Percentiles rank a stretch among this genome's conserved stretches.
Evolutionary conservation across 257 asterid species (phyloP).

Genomic region (Nicotiana otophora): DNA sequence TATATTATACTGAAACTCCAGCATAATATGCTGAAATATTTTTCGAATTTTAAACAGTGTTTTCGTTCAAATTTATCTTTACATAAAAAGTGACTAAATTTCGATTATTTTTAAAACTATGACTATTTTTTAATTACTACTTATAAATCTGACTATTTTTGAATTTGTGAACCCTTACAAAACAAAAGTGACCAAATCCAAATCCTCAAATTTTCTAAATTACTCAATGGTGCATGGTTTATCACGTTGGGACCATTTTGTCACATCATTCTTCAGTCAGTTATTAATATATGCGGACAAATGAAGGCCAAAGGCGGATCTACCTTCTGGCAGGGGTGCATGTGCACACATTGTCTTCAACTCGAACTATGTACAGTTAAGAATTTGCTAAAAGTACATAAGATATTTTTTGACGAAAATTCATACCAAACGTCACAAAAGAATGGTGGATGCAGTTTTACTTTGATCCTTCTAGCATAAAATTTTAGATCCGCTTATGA

Average conservation of each 20-base stretch:
- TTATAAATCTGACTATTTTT: no score
- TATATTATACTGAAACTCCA: no score
- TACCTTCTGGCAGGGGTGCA: not conserved
- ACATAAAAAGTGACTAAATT: no score
- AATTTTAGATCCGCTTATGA: not conserved
- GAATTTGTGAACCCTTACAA: not conserved
- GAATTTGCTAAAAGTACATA: no score
- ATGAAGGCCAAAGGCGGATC: not conserved
- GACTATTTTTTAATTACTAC: no score
- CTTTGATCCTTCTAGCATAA: not conserved
- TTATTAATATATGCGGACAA: not conserved
- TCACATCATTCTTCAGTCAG: not conserved
- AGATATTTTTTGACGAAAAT: not conserved
- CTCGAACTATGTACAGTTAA: not conserved
- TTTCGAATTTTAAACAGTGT: no score
- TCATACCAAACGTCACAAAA: not conserved
- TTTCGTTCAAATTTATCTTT: no score
- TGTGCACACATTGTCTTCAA: not conserved
- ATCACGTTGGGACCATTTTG: not conserved
- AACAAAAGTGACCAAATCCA: not conserved
- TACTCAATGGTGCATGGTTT: not conserved
- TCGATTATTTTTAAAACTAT: no score
- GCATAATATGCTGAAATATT: no score
- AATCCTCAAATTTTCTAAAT: not conserved
- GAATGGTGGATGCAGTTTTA: not conserved